phyloP scores from a whole-genome alignment of 192 early-diverging fungal species.

The Backusella psychrophila region DNA sequence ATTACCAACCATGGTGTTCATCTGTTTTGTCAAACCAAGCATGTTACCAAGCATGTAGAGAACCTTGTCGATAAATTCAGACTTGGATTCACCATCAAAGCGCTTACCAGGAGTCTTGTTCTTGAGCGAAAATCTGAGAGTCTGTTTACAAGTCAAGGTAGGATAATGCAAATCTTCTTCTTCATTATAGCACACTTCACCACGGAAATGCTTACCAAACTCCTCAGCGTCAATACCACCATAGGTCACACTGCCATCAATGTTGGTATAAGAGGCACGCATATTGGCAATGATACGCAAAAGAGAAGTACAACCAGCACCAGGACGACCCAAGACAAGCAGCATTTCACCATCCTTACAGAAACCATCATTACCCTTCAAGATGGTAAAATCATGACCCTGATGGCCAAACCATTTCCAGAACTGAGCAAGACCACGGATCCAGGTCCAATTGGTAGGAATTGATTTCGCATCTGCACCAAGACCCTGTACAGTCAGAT shows the following conservation, averaged over 20 bases:
- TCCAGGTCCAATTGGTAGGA: conserved; percentile 13
- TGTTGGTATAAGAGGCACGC: conserved; percentile 46
- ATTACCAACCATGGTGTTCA: conserved; percentile 71
- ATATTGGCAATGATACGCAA: conserved; percentile 61
- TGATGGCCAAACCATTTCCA: neutral
- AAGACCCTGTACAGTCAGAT: conserved; percentile 31
- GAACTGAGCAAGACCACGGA: neutral
- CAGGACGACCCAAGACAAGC: conserved; percentile 68
- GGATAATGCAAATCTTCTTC: conserved; percentile 82
- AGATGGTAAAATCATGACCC: conserved; percentile 46
- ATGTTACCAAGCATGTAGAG: conserved; percentile 50
- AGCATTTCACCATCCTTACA: conserved; percentile 72
- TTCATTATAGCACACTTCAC: conserved; percentile 77
- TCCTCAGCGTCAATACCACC: conserved; percentile 64
- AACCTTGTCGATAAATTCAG: conserved; percentile 50
- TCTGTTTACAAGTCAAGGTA: conserved; percentile 74
- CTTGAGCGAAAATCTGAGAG: conserved; percentile 70
- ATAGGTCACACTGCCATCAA: conserved; percentile 59
- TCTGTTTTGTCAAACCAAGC: conserved; percentile 55
- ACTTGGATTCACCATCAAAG: conserved; percentile 43
- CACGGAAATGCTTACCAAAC: conserved; percentile 61
- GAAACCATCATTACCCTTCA: conserved; percentile 62
- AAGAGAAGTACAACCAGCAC: conserved; percentile 64
- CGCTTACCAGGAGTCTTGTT: conserved; percentile 65
- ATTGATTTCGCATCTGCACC: conserved; percentile 33